Percentiles rank a stretch among this genome's conserved stretches.
Conservation (phyloP, 2,329 filamentous ascomycete genomes). For the Microcyclospora tardicrescens region DNA sequence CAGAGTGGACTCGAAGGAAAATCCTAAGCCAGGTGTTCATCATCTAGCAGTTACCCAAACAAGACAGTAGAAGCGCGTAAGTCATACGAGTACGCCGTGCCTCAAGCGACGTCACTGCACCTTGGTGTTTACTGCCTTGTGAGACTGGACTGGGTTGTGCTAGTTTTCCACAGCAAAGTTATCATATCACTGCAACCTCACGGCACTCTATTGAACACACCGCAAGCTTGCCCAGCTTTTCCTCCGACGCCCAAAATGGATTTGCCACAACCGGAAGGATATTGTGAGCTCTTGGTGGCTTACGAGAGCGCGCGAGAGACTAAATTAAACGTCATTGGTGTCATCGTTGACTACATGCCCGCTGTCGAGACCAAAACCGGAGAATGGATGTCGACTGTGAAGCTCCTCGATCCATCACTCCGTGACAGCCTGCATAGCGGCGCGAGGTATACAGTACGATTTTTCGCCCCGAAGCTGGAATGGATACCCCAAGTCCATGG, state of each 20-base stretch:
- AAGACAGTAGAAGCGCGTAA: too few species aligned
- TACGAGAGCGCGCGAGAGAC: conserved; percentile 6
- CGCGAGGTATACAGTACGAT: conserved; percentile 34
- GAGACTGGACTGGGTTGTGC: too few species aligned
- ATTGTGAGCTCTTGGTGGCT: conserved; percentile 14
- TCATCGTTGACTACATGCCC: conserved; percentile 52
- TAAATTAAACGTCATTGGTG: conserved; percentile 51
- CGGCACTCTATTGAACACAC: background rate
- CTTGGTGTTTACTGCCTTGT: too few species aligned
- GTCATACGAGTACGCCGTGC: too few species aligned
- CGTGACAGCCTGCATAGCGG: conserved; percentile 6
- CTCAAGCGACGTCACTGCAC: too few species aligned
- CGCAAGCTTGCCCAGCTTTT: too few species aligned
- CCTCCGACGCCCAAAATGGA: conserved; percentile 3
- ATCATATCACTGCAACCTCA: too few species aligned
- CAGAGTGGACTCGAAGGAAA: too few species aligned
- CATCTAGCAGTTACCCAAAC: too few species aligned
- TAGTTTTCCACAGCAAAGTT: too few species aligned
- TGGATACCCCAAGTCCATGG: conserved; percentile 28
- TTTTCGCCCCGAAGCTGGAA: conserved; percentile 42
- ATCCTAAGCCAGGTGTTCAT: too few species aligned
- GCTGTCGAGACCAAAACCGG: conserved; percentile 38
- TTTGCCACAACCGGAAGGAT: conserved; percentile 7
- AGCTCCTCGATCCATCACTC: conserved; percentile 24
- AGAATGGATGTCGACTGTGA: conserved; percentile 23